Base-by-base conservation (phyloP, 2,329 filamentous ascomycete genomes). In the Rutstroemia sydowiana region DNA sequence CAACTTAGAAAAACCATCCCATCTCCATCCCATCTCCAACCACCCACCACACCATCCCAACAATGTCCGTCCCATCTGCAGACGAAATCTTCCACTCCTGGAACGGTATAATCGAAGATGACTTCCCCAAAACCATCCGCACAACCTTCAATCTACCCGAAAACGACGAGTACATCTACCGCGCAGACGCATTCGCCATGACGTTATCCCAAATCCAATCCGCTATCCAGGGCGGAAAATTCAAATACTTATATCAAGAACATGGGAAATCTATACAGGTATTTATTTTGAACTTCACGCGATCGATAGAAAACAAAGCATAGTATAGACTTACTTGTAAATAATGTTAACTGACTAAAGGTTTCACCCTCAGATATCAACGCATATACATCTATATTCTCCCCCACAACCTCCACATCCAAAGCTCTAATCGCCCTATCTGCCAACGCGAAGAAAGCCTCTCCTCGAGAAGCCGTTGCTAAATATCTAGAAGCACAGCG, bases 361-460 rank as follows among this genome's bases (percentile, higher is more conserved):
- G 46, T 62, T 13, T 23, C 59, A 31, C 14, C 53, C 18, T 59
- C 74, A 49, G 86, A 89, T 61, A 76, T 85, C 52, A 73, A 76
- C 40, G 78, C 84, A 16, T 89, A 90, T 70, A 76, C 79, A 34
- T 71, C 77, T 44, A 74, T 90, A 62, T 89, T 88, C 71, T 72
- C 71, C 30, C 75, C 84, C 1, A 69, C 74, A 1, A 81, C 81
- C 3, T 72, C 73, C 11, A 84, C 82, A 2, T 61, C 74, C 5
- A 80, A 83, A 52, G 77, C 84, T 10, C 73, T 89, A 13, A 84
- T 74, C 55, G 77, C 76, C 45, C 77, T 87, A 61, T 68, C 68
- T 44, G 74, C 83, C 55, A 88, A 87, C 64, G 84, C 86, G 36
- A 81, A 79, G 66, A 77, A 84, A 65, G 71, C 67, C 36, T 85